Base-by-base conservation (phyloP, 805 yeast genomes). In the Starmerella apis region DNA sequence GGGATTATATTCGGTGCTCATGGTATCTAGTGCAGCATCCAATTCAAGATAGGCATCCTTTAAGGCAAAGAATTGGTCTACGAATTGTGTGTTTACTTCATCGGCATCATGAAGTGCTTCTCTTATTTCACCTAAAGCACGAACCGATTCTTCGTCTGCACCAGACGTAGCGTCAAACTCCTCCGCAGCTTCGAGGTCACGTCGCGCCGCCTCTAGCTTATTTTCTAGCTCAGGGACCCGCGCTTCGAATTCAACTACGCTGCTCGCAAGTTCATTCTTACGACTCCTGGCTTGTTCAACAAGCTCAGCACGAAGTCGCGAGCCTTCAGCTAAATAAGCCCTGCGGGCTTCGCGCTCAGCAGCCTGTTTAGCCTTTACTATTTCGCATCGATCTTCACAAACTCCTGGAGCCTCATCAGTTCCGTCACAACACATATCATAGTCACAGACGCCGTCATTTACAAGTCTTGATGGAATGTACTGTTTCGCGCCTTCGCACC, bases 371-470 rank as follows among this genome's bases (percentile, higher is more conserved):
- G 59, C 60, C 22, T 71, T 68, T 48, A 83, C 74, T 51, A 74
- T 73, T 1, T 59, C 61, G 61, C 92, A 83, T 33, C 66, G 69
- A 56, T 76, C 70, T 4, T 77, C 75, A 63, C 94, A 86, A 24
- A 57, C n/a, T 3, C 64, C 63, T 2, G 59, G 46, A 64, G 64
- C 51, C 53, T 92, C 98, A 66, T 92, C 98, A 1, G 86, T 75
- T 8, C 98, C 97, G 67, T 92, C 98, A 66, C 98, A 92, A 65
- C 98, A 92, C 10, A 72, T 48, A 18, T 80, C 83, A 63, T 83
- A 84, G 63, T 92, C 98, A 68, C 98, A 92, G 2, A 81, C 79
- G 0, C 96, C 96, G 66, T 92, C 98, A 59, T 81, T 79, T 16
- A 92, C 83, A 51, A 79, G 74, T 59, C 70, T 77, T 7, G 80